Conservation (phyloP, 2,329 filamentous ascomycete genomes). For the Cladorrhinum sp. region DNA sequence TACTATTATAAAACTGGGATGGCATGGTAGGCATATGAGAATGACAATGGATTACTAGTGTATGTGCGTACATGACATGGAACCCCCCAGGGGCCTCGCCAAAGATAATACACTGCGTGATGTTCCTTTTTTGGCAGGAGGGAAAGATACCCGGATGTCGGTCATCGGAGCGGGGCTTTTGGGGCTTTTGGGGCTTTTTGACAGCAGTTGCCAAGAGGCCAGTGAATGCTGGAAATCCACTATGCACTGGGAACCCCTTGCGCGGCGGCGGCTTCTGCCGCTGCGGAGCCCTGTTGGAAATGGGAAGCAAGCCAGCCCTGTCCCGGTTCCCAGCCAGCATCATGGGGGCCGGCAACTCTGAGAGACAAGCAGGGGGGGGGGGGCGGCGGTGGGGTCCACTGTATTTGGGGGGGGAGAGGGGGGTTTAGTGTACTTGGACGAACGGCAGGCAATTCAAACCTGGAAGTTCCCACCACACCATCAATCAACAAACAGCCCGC, state of each 20-base stretch:
- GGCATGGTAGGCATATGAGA: no score
- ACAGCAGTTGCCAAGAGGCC: slow-evolving; percentile 9
- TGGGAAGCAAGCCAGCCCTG: not conserved
- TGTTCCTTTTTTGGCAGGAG: no score
- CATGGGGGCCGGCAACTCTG: not conserved
- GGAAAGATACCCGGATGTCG: not conserved
- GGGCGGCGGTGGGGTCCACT: not conserved
- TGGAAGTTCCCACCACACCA: no score
- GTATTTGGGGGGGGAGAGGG: not conserved
- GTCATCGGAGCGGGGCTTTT: slow-evolving; percentile 4
- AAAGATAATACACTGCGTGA: not conserved
- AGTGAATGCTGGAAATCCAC: not conserved
- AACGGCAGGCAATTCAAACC: no score
- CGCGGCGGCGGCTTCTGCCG: slow-evolving; percentile 15
- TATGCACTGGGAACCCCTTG: no score
- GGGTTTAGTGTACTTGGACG: no score
- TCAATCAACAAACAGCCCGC: no score
- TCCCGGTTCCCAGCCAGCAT: not conserved
- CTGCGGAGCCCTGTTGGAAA: slow-evolving; percentile 14
- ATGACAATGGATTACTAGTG: no score
- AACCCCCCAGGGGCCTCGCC: not conserved
- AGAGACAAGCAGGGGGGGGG: no score
- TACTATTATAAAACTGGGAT: not conserved
- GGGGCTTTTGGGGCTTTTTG: no score
- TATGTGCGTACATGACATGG: no score